A percentile compares a stretch with the other conserved stretches of the same genome.
phyloP scores from a whole-genome alignment of 148 eudicot genomes.

The Diospyros lotus region DNA sequence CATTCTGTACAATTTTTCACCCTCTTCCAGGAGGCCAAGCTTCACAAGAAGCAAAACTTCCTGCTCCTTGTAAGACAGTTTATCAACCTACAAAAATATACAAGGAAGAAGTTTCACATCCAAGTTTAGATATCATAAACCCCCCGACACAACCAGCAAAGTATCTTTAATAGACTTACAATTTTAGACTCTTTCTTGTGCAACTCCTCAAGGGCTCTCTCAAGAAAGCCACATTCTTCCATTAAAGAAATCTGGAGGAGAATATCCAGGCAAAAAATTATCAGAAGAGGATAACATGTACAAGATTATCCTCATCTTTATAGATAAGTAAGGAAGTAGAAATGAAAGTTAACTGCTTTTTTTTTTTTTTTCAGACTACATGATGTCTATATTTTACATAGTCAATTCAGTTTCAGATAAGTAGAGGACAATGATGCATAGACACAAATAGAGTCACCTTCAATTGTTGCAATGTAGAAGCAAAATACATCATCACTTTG shows the following conservation, averaged over 20 bases:
- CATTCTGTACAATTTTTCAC: constrained; percentile 55
- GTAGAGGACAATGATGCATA: no score
- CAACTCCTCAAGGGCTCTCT: constrained; percentile 82
- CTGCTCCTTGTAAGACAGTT: constrained; percentile 76
- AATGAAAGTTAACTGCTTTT: no score
- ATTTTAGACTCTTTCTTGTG: constrained; percentile 71
- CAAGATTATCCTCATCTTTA: neutral
- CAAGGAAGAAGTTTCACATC: constrained; percentile 11
- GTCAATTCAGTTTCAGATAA: no score
- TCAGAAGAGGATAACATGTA: neutral
- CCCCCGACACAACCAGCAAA: neutral
- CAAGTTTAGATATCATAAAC: neutral
- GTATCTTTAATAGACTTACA: constrained; percentile 44
- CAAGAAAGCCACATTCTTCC: constrained; percentile 80
- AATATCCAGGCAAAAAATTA: constrained; percentile 7
- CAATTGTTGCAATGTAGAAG: no score
- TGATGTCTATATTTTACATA: no score
- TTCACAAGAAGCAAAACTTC: constrained; percentile 86
- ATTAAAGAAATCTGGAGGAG: constrained; percentile 60
- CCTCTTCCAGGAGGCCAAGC: constrained; percentile 69
- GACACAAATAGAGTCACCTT: no score
- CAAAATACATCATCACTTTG: no score
- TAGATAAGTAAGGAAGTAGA: no score
- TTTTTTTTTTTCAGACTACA: no score
- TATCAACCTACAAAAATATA: constrained; percentile 60